These are phyloP conservation scores for Hemisphaericaspora subhashii DNA, from an alignment of 1,139 yeast species.

Conservation along the genomic window DNA sequence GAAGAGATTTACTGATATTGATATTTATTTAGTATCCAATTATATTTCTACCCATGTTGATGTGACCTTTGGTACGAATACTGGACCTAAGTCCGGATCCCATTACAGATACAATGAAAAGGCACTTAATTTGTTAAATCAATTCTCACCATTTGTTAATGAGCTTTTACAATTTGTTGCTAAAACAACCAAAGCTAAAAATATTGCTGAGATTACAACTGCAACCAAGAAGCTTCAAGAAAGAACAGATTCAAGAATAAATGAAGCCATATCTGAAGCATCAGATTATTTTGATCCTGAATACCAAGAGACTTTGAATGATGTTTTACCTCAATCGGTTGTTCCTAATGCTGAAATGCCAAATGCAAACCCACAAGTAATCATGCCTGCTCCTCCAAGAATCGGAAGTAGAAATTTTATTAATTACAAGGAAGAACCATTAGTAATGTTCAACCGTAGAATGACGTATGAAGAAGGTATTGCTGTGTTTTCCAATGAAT, in stretches of 20 bases:
- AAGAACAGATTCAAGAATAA: slow-evolving; percentile 19
- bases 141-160: slow-evolving; percentile 29
- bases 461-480: slow-evolving; percentile 22
- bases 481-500: slow-evolving; percentile 16
- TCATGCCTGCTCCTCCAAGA: slow-evolving; percentile 34
- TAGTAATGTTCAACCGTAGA: slow-evolving; percentile 34
- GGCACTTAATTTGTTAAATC: slow-evolving; percentile 10
- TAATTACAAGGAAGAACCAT: slow-evolving; percentile 25
- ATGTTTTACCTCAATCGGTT: slow-evolving; percentile 15
- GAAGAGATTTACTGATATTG: slow-evolving; percentile 27
- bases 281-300: neutral
- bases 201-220: slow-evolving; percentile 6
- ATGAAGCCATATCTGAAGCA: slow-evolving; percentile 7
- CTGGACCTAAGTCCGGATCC: slow-evolving; percentile 21
- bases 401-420: slow-evolving; percentile 22
- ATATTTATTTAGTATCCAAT: slow-evolving; percentile 12
- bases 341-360: slow-evolving; percentile 11
- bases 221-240: slow-evolving; percentile 8
- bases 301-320: neutral
- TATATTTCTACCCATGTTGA: slow-evolving; percentile 21
- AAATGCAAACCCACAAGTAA: slow-evolving; percentile 30
- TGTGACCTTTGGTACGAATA: slow-evolving; percentile 30
- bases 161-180: slow-evolving; percentile 19
- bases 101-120: slow-evolving; percentile 31
- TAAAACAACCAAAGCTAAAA: slow-evolving; percentile 7